Base-by-base conservation (phyloP, 2,329 filamentous ascomycete genomes). In the Pseudopyricularia javanii region DNA sequence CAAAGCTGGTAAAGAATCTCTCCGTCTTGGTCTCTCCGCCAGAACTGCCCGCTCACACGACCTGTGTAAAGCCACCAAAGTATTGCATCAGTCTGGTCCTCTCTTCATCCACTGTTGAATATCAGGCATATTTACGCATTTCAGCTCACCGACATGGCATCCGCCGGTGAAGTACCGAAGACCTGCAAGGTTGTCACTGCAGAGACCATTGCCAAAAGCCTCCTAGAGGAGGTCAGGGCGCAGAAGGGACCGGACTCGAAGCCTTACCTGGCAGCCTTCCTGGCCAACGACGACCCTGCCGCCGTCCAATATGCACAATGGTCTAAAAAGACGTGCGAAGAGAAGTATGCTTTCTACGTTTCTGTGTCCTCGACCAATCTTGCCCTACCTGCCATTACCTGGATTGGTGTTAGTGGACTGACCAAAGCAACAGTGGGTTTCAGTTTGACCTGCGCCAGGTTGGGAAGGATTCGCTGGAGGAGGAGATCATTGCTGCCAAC, bases 121-220 rank as follows among this genome's bases (percentile, higher is more conserved):
- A n/a, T n/a, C n/a, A n/a, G n/a, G n/a, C n/a, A n/a, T n/a, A n/a
- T n/a, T n/a, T n/a, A n/a, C n/a, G n/a, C n/a, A n/a, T n/a, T n/a
- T n/a, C n/a, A n/a, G n/a, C n/a, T n/a, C 22, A 12, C 6, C 22
- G 60, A 47, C 51, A 74, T 75, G 72, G 66, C 70, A 49, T 61
- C 50, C 9, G 26, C 69, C 15, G 59, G 67, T 53, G 64, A 67
- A 49, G 68, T 72, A 22, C 78, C 74, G 61, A 81, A 82, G 69
- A 81, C 86, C 63, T 97, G 93, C 81, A 96, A 95, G 79, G 90
- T 96, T 67, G 80, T 97, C 62, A 80, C 95, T 60, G 88, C 91
- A 55, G 86, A 86, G 60, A 86, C 84, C 60, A 90, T 98, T 63
- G 89, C 91, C 59, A 93, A 90, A 72, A 77, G 76, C 53, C 76